phyloP scores from a whole-genome alignment of 352 stramenopile genomes.

The Pythium pectinolyticum region DNA sequence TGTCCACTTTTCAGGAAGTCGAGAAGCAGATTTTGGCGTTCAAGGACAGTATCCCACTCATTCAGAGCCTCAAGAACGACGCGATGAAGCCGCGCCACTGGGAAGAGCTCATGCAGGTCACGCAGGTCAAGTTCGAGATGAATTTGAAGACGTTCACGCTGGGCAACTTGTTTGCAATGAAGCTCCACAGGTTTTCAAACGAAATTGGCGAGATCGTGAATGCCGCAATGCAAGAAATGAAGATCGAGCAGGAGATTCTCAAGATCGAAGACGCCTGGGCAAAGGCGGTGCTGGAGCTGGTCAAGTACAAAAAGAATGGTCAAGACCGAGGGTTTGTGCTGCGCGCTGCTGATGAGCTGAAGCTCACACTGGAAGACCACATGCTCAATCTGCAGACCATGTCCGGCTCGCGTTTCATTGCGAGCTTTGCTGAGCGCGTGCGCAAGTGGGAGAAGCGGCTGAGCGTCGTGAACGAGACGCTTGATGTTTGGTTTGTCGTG shows the following conservation, averaged over 20 bases:
- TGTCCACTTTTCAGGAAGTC: constrained; percentile 91
- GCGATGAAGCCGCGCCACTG: constrained; percentile 91
- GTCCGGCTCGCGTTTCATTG: constrained; percentile 90
- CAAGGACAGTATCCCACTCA: constrained; percentile 92
- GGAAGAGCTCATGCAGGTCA: constrained; percentile 89
- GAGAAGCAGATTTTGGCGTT: constrained; percentile 92
- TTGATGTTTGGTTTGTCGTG: constrained; percentile 93
- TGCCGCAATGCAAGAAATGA: constrained; percentile 92
- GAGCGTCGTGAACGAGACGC: constrained; percentile 88
- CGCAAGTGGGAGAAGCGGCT: constrained; percentile 92
- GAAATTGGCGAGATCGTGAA: constrained; percentile 94
- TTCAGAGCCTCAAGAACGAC: constrained; percentile 94
- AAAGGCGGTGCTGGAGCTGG: constrained; percentile 86
- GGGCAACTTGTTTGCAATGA: constrained; percentile 91
- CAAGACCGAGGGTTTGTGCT: constrained; percentile 82
- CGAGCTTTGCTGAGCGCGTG: constrained; percentile 87
- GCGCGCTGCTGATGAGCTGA: constrained; percentile 81
- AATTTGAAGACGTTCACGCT: constrained; percentile 93
- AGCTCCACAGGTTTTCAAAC: constrained; percentile 86
- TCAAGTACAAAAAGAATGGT: constrained; percentile 93
- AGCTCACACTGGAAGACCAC: constrained; percentile 83
- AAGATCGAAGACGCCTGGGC: constrained; percentile 93
- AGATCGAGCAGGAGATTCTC: constrained; percentile 92
- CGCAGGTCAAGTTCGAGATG: constrained; percentile 91
- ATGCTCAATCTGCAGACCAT: constrained; percentile 91